Base-by-base conservation (phyloP, 345 rosid species). In the Eutrema japonicum region DNA sequence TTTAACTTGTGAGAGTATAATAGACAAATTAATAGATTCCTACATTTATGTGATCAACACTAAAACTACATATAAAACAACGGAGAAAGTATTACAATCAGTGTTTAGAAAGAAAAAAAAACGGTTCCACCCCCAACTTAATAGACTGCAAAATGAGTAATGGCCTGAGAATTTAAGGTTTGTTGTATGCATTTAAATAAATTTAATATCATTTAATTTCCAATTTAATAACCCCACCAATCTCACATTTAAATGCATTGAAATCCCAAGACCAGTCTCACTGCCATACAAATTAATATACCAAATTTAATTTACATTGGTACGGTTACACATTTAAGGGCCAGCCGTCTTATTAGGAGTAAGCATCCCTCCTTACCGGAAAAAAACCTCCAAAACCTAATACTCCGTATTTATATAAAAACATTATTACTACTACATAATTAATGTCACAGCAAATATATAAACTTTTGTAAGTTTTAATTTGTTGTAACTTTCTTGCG, bases 101-200 rank as follows among this genome's bases (percentile, higher is more conserved):
- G 26, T 22, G 26, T 22, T 22, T 22, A 22, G 2, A 22, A 22
- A 22, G 2, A 2, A 22, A 22, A 22, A 16, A 22, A 22, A 22
- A 22, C 26, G 26, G 26, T 22, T 22, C 26, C 26, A 22, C 26
- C 2, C 2, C 26, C 26, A 22, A 22, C 26, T 22, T 69, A 69
- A 41, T 58, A 4, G 32, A 35, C 59, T 62, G 57, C 70, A 62
- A 35, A 53, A 47, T 29, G 52, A 53, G 75, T 61, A 69, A 63
- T 62, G 74, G 35, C 29, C 43, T 68, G 51, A n/a, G 70, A 54
- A 62, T 69, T 76, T 76, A 76, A 76, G 79, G 79, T 76, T 76
- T 68, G 10, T 8, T 8, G 16, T 18, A 48, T 53, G 46, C 75
- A 47, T 60, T 46, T 9, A 46, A 29, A 47, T 22, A 47, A 46